phyloP scores from a whole-genome alignment of 2,329 filamentous ascomycete species.

The Cryphonectria carpinicola region DNA sequence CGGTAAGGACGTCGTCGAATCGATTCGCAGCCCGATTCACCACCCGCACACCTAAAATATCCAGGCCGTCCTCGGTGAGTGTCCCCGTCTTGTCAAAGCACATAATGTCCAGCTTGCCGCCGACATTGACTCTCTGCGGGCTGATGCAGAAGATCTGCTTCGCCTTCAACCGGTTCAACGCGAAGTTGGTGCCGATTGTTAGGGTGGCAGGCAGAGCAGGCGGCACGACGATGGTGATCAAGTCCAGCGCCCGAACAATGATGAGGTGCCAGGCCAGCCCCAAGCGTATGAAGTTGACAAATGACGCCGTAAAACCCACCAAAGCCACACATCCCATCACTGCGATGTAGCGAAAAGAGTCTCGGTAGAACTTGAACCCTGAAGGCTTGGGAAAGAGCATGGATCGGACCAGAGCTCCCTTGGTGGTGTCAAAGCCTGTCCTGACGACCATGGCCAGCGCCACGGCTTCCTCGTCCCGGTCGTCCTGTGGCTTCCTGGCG shows the following conservation, averaged over 20 bases:
- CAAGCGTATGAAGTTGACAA: conserved; percentile 90
- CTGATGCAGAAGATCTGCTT: conserved; percentile 98
- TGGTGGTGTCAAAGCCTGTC: conserved; percentile 97
- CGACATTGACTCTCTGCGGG: conserved; percentile 94
- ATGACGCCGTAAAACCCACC: conserved; percentile 86
- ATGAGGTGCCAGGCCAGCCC: conserved; percentile 87
- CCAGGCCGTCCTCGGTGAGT: conserved; percentile 91
- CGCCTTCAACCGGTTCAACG: conserved; percentile 79
- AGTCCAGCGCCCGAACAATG: conserved; percentile 85
- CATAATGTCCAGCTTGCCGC: conserved; percentile 92
- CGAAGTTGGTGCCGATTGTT: conserved; percentile 96
- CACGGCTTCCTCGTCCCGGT: conserved; percentile 83
- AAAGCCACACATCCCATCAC: conserved; percentile 90
- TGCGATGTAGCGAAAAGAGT: conserved; percentile 96
- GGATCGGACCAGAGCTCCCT: conserved; percentile 90
- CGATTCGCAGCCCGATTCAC: conserved; percentile 64
- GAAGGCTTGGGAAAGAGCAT: conserved; percentile 99
- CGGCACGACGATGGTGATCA: conserved; percentile 97
- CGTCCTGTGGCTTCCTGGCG: conserved; percentile 84
- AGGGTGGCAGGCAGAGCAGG: conserved; percentile 92
- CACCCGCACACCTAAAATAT: conserved; percentile 86
- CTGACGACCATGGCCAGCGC: conserved; percentile 90
- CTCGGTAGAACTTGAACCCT: conserved; percentile 97
- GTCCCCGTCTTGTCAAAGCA: conserved; percentile 99
- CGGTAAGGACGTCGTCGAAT: conserved; percentile 77